Evolutionary conservation across 371 early-diverging fungal species (phyloP).

Genomic region (Choanephora cucurbitarum): DNA sequence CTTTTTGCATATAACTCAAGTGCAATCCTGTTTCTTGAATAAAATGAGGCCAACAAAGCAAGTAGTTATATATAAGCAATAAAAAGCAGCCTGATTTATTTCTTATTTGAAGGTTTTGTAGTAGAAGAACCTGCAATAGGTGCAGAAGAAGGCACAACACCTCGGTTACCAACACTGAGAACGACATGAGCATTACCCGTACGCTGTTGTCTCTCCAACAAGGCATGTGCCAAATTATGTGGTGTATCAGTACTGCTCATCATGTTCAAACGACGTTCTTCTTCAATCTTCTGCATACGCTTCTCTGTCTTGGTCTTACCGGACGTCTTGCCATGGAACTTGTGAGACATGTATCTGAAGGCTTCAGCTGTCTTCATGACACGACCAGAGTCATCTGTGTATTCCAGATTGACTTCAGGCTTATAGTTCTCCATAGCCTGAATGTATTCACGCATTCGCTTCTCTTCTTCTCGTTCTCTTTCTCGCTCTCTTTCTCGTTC

Average conservation of each 20-base stretch:
- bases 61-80: no score
- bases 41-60: no score
- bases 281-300: conserved; percentile 77
- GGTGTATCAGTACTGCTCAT: conserved; percentile 84
- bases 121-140: conserved; percentile 7
- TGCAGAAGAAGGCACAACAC: conserved; percentile 41
- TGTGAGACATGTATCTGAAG: conserved; percentile 88
- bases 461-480: conserved; percentile 64
- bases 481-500: conserved; percentile 54
- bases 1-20: no score
- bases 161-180: conserved; percentile 79
- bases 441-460: conserved; percentile 72
- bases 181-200: conserved; percentile 82
- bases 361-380: conserved; percentile 88
- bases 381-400: conserved; percentile 87
- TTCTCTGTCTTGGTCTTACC: conserved; percentile 96
- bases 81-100: not conserved
- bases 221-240: conserved; percentile 72
- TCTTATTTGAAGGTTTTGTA: conserved; percentile 13
- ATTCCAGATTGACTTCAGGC: conserved; percentile 89
- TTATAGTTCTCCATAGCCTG: conserved; percentile 88
- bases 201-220: conserved; percentile 73
- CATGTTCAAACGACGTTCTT: conserved; percentile 74
- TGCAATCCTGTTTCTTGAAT: no score
- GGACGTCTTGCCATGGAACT: conserved; percentile 92